phyloP scores from a whole-genome alignment of 768 basidiomycete species.

The Psilocybe sp. region DNA sequence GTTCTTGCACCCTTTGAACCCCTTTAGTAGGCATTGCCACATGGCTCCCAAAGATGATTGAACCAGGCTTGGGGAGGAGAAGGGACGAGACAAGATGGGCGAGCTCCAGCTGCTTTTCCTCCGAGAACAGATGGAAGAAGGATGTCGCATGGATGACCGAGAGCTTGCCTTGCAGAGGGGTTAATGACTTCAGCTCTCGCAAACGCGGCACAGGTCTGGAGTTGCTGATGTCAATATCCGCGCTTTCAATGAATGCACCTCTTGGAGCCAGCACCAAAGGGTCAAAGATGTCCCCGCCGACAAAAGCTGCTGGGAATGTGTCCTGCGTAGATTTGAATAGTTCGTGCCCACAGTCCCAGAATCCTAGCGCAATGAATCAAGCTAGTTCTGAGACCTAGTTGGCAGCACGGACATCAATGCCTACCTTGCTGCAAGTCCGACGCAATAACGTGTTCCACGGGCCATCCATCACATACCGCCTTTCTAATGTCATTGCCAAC shows the following conservation, averaged over 20 bases:
- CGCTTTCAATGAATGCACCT: slow-evolving; percentile 15
- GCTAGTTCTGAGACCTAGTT: no score
- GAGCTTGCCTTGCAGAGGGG: slow-evolving; percentile 36
- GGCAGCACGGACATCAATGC: background rate
- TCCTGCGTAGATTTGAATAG: slow-evolving; percentile 52
- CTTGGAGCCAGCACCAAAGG: slow-evolving; percentile 35
- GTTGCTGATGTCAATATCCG: background rate
- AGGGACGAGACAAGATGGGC: no score
- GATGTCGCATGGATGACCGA: slow-evolving; percentile 42
- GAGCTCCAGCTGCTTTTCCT: no score
- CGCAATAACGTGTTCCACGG: slow-evolving; percentile 31
- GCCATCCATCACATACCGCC: slow-evolving; percentile 38
- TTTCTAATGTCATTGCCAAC: slow-evolving; percentile 42
- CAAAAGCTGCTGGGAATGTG: slow-evolving; percentile 52
- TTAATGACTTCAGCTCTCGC: slow-evolving; percentile 20
- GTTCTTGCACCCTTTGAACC: no score
- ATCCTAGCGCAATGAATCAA: slow-evolving; percentile 29
- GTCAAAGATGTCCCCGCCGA: slow-evolving; percentile 55
- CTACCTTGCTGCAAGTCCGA: slow-evolving; percentile 33
- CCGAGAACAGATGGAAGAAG: slow-evolving; percentile 34
- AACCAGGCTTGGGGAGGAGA: no score
- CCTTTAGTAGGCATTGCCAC: no score
- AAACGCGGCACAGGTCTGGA: slow-evolving; percentile 8
- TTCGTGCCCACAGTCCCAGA: slow-evolving; percentile 62
- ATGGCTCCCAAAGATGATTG: no score